Conservation (phyloP, 495 filamentous ascomycete genomes). For the Xylaria nigripes region DNA sequence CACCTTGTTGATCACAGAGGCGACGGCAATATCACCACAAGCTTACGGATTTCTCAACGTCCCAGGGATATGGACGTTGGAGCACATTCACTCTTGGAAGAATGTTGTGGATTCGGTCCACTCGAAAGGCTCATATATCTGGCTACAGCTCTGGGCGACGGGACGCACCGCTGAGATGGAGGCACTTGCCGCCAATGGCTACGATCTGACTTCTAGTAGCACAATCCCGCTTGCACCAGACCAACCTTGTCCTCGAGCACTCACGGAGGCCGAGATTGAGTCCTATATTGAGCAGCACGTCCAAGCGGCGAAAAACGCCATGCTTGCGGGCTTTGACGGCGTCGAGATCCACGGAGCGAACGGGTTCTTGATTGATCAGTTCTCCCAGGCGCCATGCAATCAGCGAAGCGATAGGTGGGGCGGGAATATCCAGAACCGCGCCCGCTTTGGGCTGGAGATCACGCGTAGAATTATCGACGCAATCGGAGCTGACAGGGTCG, state of each 20-base stretch:
- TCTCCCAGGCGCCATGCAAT: slow-evolving; percentile 54
- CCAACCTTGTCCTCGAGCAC: slow-evolving; percentile 33
- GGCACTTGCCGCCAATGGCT: slow-evolving; percentile 28
- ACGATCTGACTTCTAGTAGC: slow-evolving; percentile 38
- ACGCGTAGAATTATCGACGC: slow-evolving; percentile 48
- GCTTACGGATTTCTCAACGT: slow-evolving; percentile 34
- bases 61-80: slow-evolving; percentile 50
- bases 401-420: slow-evolving; percentile 57
- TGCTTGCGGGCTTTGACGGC: slow-evolving; percentile 63
- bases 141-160: slow-evolving; percentile 49
- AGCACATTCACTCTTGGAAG: slow-evolving; percentile 52
- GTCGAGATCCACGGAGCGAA: slow-evolving; percentile 68
- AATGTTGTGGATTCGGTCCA: slow-evolving; percentile 53
- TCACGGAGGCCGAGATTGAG: slow-evolving; percentile 51
- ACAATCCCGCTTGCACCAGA: slow-evolving; percentile 34
- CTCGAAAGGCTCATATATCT: slow-evolving; percentile 51
- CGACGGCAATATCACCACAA: slow-evolving; percentile 33
- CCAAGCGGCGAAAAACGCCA: slow-evolving; percentile 48
- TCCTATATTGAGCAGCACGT: slow-evolving; percentile 43
- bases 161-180: slow-evolving; percentile 27
- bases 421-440: slow-evolving; percentile 58
- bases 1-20: slow-evolving; percentile 58
- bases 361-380: slow-evolving; percentile 68
- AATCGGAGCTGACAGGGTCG: slow-evolving; percentile 53
- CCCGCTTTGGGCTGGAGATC: slow-evolving; percentile 52